Evolutionary conservation across 2,329 filamentous ascomycete genomes (phyloP).

Genomic region (Colletotrichum sojae): DNA sequence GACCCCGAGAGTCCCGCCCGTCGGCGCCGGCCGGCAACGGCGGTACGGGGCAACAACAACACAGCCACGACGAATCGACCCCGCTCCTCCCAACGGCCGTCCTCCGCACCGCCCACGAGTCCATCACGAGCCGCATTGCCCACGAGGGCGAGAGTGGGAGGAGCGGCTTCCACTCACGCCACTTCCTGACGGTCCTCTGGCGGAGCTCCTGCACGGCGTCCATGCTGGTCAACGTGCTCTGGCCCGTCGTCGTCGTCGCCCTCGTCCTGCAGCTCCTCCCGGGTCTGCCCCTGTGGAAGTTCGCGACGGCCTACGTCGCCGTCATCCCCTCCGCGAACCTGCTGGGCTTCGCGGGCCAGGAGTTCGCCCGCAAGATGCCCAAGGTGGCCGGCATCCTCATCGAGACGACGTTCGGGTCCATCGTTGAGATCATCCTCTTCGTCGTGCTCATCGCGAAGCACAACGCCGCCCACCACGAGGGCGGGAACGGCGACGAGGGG

Average conservation of each 20-base stretch:
- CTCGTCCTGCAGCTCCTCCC: constrained; percentile 57
- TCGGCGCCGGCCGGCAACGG: constrained; percentile 24
- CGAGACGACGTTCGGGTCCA: constrained; percentile 69
- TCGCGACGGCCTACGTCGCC: constrained; percentile 63
- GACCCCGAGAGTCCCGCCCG: not conserved
- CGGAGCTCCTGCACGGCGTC: constrained; percentile 59
- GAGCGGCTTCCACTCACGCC: constrained; percentile 57
- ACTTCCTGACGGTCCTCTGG: constrained; percentile 60
- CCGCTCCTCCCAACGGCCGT: constrained; percentile 48
- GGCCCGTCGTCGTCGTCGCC: constrained; percentile 63
- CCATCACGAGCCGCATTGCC: constrained; percentile 33
- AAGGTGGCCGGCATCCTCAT: constrained; percentile 71
- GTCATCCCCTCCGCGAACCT: constrained; percentile 65
- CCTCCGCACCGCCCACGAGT: constrained; percentile 37
- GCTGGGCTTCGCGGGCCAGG: constrained; percentile 66
- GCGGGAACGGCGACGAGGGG: constrained; percentile 49
- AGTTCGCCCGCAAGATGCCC: constrained; percentile 75
- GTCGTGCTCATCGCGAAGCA: constrained; percentile 69
- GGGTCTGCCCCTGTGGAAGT: constrained; percentile 58
- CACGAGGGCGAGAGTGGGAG: constrained; percentile 62
- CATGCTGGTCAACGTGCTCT: constrained; percentile 62
- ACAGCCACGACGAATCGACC: constrained; percentile 43
- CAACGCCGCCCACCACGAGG: constrained; percentile 26
- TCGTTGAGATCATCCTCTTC: constrained; percentile 79
- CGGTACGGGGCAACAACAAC: constrained; percentile 2